A percentile compares a stretch with the other conserved stretches of the same genome.
These are phyloP conservation scores for Arabidopsis suecica DNA, from an alignment of 345 rosid species.

Conservation along the genomic window DNA sequence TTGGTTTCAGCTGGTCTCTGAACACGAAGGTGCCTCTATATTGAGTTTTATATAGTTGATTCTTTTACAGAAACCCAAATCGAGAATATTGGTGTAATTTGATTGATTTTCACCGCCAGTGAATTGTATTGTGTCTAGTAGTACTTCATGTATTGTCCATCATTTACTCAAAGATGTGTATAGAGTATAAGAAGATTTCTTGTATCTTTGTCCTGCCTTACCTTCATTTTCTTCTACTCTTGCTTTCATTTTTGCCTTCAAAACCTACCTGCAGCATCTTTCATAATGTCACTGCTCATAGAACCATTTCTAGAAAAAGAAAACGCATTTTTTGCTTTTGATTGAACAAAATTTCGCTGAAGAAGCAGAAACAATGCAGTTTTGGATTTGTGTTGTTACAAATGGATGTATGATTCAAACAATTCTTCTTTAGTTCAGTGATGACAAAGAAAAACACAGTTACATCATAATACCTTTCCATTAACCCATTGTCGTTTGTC, in stretches of 20 bases:
- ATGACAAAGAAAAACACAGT: background rate
- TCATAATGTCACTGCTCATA: background rate
- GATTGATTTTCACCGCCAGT: conserved; percentile 14
- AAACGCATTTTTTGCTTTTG: background rate
- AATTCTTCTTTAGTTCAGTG: conserved; percentile 1
- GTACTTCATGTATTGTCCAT: conserved; percentile 15
- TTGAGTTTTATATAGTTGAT: conserved; percentile 32
- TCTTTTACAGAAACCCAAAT: conserved; percentile 30
- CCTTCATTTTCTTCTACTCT: background rate
- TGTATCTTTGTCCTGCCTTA: conserved; percentile 16
- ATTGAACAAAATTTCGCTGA: background rate
- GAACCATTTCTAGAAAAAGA: background rate
- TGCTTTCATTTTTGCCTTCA: background rate
- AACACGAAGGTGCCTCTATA: conserved; percentile 33
- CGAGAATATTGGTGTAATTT: conserved; percentile 31
- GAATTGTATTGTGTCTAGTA: conserved; percentile 32
- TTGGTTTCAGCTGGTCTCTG: conserved; percentile 90
- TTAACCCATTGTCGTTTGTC: background rate
- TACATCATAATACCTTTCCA: conserved; percentile 1
- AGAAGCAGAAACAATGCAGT: conserved; percentile 1
- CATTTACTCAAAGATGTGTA: conserved; percentile 23
- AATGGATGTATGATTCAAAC: conserved; percentile 11
- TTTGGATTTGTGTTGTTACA: conserved; percentile 5
- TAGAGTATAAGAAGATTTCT: conserved; percentile 17
- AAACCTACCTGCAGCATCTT: conserved; percentile 7